Evolutionary conservation across 2,329 filamentous ascomycete genomes (phyloP), one percentile per base, ranked within the genome.

Genomic region (Fusarium beomiforme): DNA sequence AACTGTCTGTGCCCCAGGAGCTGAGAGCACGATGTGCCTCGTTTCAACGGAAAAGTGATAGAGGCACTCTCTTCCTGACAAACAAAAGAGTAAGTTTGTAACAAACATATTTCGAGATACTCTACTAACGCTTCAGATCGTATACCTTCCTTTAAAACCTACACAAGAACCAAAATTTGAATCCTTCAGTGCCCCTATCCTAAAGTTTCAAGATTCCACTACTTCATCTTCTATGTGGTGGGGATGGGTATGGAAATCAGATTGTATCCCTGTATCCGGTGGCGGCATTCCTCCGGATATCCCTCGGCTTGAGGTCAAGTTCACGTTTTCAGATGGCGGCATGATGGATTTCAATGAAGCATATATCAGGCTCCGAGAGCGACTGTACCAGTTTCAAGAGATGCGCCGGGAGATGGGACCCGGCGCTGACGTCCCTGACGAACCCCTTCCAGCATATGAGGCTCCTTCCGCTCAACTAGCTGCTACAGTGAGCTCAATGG

Each of bases 311-410:
- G 93, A 96, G 76, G 81, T 97, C 72, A 94, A 93, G 79, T 87
- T 98, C 76, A 94, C 91, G 24, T 98, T 98, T 85, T 95, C 94
- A 78, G 95, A 98, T 69, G 95, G 95, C 44, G 95, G 95, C n/a
- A 95, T 95, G 64, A 96, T 92, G 79, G 94, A 97, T 74, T 98
- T 97, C 78, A 91, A 95, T 76, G 88, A 89, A 54, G 89, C 89
- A 56, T 97, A 95, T 77, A 93, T 97, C 76, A 87, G 92, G 60
- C 90, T 98, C 71, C 94, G 93, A 78, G 95, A 97, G 78, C 88
- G 94, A 10, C 83, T 97, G 60, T 88, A 92, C 71, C 93, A 98
- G 76, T 93, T 91, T 11, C 89, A 94, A 39, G 93, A 96, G 60
- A 87, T 92, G 64, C 91, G 91, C 34, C 83, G 91, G 59, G 91